Conservation (phyloP, 2,329 filamentous ascomycete species). For the Helicocarpus griseus region DNA sequence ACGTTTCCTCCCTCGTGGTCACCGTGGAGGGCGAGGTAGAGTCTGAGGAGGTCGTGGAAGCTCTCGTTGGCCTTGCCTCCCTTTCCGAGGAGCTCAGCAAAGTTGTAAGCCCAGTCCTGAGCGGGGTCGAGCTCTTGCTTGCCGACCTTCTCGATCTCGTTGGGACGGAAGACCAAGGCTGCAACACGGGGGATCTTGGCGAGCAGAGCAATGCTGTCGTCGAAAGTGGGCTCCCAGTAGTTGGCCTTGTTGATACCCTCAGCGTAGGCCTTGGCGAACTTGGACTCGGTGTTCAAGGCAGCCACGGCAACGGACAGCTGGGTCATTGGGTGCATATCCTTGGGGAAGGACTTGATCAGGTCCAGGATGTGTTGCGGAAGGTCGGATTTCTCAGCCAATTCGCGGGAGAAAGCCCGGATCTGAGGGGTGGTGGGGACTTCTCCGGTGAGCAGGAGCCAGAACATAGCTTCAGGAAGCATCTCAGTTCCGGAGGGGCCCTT, state of each 20-base stretch:
- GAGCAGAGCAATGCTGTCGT: conserved; percentile 85
- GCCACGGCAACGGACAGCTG: conserved; percentile 93
- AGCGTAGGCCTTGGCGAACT: conserved; percentile 90
- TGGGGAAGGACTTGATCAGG: conserved; percentile 84
- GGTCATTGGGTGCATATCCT: conserved; percentile 92
- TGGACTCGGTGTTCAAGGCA: conserved; percentile 88
- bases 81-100: conserved; percentile 87
- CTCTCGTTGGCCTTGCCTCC: conserved; percentile 74
- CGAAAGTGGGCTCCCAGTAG: conserved; percentile 98
- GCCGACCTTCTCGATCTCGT: conserved; percentile 61
- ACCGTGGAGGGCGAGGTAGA: conserved; percentile 93
- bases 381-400: conserved; percentile 76
- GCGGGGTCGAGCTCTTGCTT: conserved; percentile 64
- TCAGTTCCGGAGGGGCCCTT: conserved; percentile 79
- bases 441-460: conserved; percentile 94
- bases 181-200: conserved; percentile 96
- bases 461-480: conserved; percentile 99
- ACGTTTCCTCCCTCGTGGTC: conserved; percentile 98
- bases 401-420: conserved; percentile 69
- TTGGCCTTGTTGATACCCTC: conserved; percentile 85
- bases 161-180: conserved; percentile 95
- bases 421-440: conserved; percentile 77
- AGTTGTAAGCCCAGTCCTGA: conserved; percentile 99
- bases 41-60: conserved; percentile 87
- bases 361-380: conserved; percentile 76